A percentile compares a stretch with the other conserved stretches of the same genome.
phyloP scores from a whole-genome alignment of 306 rosid genomes.

The Ammopiptanthus mongolicus region DNA sequence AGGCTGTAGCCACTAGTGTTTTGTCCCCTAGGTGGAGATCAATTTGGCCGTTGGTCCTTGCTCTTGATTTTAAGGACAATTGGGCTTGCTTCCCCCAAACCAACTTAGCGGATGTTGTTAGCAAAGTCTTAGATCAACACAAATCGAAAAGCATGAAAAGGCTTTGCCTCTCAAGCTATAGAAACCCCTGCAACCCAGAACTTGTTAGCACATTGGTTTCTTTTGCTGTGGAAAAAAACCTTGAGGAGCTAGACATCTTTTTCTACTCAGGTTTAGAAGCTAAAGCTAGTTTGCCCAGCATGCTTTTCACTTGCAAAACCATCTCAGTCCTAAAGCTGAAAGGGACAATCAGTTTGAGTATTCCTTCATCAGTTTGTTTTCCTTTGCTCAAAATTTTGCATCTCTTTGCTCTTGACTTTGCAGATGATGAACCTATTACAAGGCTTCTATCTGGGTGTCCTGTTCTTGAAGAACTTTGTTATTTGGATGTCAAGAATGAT shows the following conservation, averaged over 20 bases:
- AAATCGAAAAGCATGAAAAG: background rate
- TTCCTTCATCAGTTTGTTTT: background rate
- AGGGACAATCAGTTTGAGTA: background rate
- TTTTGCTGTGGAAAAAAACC: background rate
- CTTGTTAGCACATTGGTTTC: background rate
- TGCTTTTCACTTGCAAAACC: background rate
- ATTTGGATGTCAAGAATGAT: too few species aligned
- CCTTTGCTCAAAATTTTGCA: background rate
- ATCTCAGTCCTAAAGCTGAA: background rate
- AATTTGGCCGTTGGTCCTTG: background rate
- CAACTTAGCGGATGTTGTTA: background rate
- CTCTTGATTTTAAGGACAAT: background rate
- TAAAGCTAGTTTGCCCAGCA: background rate
- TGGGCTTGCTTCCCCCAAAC: background rate
- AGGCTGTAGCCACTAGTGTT: background rate
- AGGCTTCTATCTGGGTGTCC: constrained; percentile 11
- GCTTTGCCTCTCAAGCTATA: background rate
- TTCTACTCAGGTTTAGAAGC: too few species aligned
- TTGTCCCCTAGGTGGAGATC: background rate
- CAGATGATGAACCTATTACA: background rate
- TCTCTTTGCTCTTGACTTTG: background rate
- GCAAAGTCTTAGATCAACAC: background rate
- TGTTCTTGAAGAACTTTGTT: background rate
- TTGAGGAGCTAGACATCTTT: background rate
- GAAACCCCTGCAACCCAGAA: too few species aligned